Conservation (phyloP, 2,329 filamentous ascomycete genomes). For the Elsinoe batatas region DNA sequence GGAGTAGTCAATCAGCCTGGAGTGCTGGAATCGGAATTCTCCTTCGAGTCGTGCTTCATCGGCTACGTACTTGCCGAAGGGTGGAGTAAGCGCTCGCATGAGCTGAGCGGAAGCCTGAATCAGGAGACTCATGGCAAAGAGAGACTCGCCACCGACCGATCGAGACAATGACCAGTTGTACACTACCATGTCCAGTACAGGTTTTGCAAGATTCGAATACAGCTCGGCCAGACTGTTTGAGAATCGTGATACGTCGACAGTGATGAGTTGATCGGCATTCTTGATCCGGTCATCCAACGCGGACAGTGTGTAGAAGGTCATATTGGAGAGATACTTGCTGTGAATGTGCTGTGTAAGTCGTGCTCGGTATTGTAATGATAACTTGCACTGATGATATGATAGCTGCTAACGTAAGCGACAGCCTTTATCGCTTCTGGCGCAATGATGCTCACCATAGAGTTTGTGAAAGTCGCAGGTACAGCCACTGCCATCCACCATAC, state of each 20-base stretch:
- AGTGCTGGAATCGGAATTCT: conserved; percentile 93
- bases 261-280: conserved; percentile 95
- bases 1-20: conserved; percentile 85
- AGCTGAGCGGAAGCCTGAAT: conserved; percentile 87
- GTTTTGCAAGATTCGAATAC: conserved; percentile 94
- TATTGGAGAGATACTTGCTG: conserved; percentile 88
- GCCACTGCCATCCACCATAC: conserved; percentile 99
- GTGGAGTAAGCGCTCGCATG: conserved; percentile 89
- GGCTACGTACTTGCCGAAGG: conserved; percentile 94
- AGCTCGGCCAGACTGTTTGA: conserved; percentile 89
- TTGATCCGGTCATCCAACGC: conserved; percentile 95
- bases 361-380: conserved; percentile 85
- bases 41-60: conserved; percentile 91
- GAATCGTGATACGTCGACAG: conserved; percentile 92
- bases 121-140: conserved; percentile 89
- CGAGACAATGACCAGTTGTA: conserved; percentile 92
- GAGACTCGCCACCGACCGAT: conserved; percentile 89
- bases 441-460: conserved; percentile 70
- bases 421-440: neutral
- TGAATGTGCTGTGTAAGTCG: conserved; percentile 91
- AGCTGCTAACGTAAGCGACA: conserved; percentile 45
- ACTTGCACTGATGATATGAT: conserved; percentile 91
- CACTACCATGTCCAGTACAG: conserved; percentile 86
- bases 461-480: conserved; percentile 92
- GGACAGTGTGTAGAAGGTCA: conserved; percentile 95